Conservation (phyloP, 2,329 filamentous ascomycete species). For the Colletotrichum sp. region DNA sequence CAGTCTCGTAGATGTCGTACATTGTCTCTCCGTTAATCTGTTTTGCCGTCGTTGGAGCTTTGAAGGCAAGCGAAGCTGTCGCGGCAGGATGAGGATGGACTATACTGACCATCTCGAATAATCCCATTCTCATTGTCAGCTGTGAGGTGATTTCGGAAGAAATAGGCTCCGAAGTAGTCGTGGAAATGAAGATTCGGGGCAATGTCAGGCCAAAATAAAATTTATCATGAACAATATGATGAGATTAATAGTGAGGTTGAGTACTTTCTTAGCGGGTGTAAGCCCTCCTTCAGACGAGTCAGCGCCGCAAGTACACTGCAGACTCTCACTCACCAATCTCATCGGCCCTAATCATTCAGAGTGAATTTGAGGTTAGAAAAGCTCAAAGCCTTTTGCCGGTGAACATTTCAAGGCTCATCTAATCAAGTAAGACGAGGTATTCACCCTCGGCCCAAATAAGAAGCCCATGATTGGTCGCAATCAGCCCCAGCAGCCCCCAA, state of each 20-base stretch:
- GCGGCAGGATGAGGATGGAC: not conserved
- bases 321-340: not conserved
- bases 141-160: too few relatives aligned
- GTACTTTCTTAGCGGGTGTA: not conserved
- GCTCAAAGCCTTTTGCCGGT: not conserved
- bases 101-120: too few relatives aligned
- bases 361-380: not conserved
- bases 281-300: not conserved
- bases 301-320: not conserved
- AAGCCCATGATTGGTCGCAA: not conserved
- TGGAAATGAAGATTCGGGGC: too few relatives aligned
- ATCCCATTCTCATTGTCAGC: too few relatives aligned
- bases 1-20: not conserved
- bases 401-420: not conserved
- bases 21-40: slow-evolving; percentile 15
- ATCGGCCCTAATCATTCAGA: not conserved
- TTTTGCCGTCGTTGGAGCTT: slow-evolving; percentile 10
- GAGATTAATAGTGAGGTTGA: not conserved
- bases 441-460: not conserved
- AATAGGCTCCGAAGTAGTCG: not conserved
- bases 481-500: not conserved
- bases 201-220: too few relatives aligned
- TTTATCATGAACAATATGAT: not conserved
- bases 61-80: slow-evolving; percentile 4
- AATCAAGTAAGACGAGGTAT: not conserved